Evolutionary conservation across 306 rosid species (phyloP).

Genomic region (Casuarina cunninghamiana): DNA sequence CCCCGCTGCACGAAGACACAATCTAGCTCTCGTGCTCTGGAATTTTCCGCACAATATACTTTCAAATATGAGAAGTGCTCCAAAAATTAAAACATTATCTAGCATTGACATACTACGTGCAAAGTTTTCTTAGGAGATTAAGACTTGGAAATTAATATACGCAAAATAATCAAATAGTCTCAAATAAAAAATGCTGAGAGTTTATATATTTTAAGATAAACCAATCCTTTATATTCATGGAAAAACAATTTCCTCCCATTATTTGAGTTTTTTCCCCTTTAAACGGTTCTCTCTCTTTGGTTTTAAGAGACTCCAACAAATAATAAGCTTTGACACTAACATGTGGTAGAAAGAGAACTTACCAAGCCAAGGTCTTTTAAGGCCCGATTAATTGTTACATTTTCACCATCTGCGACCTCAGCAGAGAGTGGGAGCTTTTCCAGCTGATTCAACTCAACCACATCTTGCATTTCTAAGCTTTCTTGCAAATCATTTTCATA

Average conservation of each 20-base stretch:
- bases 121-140: too few species aligned
- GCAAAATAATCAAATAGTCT: too few species aligned
- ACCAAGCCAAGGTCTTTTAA: slow-evolving; percentile 76
- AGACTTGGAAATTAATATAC: too few species aligned
- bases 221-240: too few species aligned
- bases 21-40: too few species aligned
- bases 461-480: slow-evolving; percentile 37
- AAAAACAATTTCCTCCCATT: too few species aligned
- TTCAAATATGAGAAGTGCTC: too few species aligned
- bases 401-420: slow-evolving; percentile 24
- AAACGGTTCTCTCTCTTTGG: too few species aligned
- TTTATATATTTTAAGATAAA: too few species aligned
- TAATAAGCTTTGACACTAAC: neutral
- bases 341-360: neutral
- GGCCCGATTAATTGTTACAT: slow-evolving; percentile 29
- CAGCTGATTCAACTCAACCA: slow-evolving; percentile 33
- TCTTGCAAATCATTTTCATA: slow-evolving; percentile 40
- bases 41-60: too few species aligned
- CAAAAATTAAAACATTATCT: slow-evolving; percentile 6
- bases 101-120: neutral
- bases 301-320: neutral
- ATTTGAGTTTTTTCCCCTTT: too few species aligned
- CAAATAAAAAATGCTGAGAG: too few species aligned
- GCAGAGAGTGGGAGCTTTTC: slow-evolving; percentile 43
- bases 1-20: slow-evolving; percentile 70